Evolutionary conservation across 768 basidiomycete species (phyloP).

Genomic region (Dictyophora rubrovolvata): DNA sequence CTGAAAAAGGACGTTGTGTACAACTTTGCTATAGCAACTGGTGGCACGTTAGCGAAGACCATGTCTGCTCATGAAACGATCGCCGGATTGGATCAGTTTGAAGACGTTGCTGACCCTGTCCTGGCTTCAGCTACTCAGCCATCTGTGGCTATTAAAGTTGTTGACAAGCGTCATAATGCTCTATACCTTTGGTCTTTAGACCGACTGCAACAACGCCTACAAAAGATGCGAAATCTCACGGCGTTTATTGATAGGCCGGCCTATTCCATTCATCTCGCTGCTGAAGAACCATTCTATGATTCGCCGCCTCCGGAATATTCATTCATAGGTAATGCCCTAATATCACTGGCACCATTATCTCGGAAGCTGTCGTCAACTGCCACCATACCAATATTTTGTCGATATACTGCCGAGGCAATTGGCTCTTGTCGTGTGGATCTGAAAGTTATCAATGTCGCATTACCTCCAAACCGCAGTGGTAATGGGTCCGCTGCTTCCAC

Average conservation of each 20-base stretch:
- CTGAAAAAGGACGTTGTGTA: slow-evolving; percentile 80
- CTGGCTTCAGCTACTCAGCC: slow-evolving; percentile 68
- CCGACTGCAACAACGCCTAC: slow-evolving; percentile 77
- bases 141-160: slow-evolving; percentile 79
- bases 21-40: slow-evolving; percentile 88
- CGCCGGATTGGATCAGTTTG: slow-evolving; percentile 83
- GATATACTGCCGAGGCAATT: slow-evolving; percentile 90
- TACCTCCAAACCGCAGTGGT: slow-evolving; percentile 43
- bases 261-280: slow-evolving; percentile 89
- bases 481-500: slow-evolving; percentile 58
- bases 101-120: slow-evolving; percentile 80
- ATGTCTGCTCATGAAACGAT: slow-evolving; percentile 77
- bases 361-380: slow-evolving; percentile 64
- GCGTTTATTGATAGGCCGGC: slow-evolving; percentile 86
- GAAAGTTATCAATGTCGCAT: slow-evolving; percentile 63
- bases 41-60: slow-evolving; percentile 67
- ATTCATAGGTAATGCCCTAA: slow-evolving; percentile 80
- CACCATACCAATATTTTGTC: slow-evolving; percentile 84
- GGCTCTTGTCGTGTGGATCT: slow-evolving; percentile 87
- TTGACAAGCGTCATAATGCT: slow-evolving; percentile 79
- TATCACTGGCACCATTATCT: slow-evolving; percentile 74
- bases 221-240: slow-evolving; percentile 88
- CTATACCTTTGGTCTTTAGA: slow-evolving; percentile 90
- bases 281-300: slow-evolving; percentile 89
- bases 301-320: slow-evolving; percentile 81